A percentile compares a stretch with the other conserved stretches of the same genome.
These are phyloP conservation scores for Baorangia bicolor DNA, from an alignment of 768 basidiomycete genomes.

Conservation along the genomic window DNA sequence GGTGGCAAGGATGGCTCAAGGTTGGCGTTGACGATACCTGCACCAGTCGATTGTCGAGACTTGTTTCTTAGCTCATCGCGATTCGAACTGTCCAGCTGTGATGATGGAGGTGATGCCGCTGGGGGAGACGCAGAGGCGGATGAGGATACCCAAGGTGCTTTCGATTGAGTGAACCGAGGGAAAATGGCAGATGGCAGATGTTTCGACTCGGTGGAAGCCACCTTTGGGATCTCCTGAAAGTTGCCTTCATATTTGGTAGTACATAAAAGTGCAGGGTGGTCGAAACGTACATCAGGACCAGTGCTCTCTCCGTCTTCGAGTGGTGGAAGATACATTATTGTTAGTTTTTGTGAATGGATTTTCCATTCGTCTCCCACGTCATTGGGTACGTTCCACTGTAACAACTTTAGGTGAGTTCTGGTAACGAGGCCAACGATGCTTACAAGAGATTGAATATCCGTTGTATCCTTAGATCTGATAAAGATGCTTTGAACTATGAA, in stretches of 20 bases:
- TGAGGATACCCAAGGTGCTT: no score
- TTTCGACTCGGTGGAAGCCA: neutral
- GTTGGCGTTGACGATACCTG: neutral
- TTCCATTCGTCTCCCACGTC: neutral
- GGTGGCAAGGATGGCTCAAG: neutral
- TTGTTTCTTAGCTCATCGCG: neutral
- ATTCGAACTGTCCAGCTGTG: neutral
- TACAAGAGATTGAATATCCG: slow-evolving; percentile 74
- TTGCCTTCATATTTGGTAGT: neutral
- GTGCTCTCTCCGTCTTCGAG: no score
- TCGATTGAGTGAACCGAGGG: no score
- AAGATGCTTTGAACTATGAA: slow-evolving; percentile 91
- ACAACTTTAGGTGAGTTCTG: neutral
- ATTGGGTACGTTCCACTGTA: neutral
- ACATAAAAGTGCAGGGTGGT: neutral
- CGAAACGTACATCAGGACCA: neutral
- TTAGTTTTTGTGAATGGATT: neutral
- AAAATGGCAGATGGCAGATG: neutral
- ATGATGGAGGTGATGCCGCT: neutral
- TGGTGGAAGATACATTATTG: neutral
- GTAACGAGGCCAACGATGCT: slow-evolving; percentile 31
- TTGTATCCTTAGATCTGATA: slow-evolving; percentile 77
- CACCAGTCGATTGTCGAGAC: neutral
- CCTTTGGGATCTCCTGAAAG: neutral
- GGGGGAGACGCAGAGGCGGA: no score